A percentile compares a stretch with the other conserved stretches of the same genome.
phyloP scores from a whole-genome alignment of 2,329 filamentous ascomycete species.

The Cercospora zeina region DNA sequence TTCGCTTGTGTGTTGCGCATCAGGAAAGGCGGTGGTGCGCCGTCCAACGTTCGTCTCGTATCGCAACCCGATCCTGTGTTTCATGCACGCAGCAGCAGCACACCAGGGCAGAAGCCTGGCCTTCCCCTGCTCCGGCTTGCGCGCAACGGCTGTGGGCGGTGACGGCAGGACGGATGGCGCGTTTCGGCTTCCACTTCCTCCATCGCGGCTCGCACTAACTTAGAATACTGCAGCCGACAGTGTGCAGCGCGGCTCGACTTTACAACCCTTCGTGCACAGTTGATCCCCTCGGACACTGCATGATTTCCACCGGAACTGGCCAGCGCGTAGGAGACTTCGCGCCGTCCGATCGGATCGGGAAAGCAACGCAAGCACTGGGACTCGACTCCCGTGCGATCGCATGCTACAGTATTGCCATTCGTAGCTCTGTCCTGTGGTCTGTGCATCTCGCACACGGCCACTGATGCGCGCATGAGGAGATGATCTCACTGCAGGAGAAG shows the following conservation, averaged over 20 bases:
- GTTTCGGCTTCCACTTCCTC: not conserved
- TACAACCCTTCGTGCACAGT: too few relatives aligned
- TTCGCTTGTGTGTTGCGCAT: conserved; percentile 2
- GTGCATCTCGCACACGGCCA: not conserved
- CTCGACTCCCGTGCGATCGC: not conserved
- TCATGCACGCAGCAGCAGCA: not conserved
- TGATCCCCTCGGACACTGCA: too few relatives aligned
- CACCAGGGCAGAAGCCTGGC: not conserved
- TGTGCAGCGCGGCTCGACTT: conserved; percentile 5
- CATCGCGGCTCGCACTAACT: not conserved
- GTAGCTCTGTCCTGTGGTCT: not conserved
- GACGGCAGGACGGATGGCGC: not conserved
- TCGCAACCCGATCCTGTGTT: conserved; percentile 2
- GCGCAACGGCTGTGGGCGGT: not conserved
- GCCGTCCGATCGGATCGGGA: not conserved
- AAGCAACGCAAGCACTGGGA: not conserved
- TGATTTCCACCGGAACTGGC: not conserved
- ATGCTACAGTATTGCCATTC: not conserved
- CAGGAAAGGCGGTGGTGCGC: not conserved
- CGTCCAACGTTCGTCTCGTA: not conserved
- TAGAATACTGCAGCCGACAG: not conserved
- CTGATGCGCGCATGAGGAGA: not conserved
- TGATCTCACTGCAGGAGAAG: conserved; percentile 3
- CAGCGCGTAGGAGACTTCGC: not conserved
- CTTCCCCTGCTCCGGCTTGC: not conserved